Base-by-base conservation (phyloP, 306 rosid genomes). In the Urtica urens region DNA sequence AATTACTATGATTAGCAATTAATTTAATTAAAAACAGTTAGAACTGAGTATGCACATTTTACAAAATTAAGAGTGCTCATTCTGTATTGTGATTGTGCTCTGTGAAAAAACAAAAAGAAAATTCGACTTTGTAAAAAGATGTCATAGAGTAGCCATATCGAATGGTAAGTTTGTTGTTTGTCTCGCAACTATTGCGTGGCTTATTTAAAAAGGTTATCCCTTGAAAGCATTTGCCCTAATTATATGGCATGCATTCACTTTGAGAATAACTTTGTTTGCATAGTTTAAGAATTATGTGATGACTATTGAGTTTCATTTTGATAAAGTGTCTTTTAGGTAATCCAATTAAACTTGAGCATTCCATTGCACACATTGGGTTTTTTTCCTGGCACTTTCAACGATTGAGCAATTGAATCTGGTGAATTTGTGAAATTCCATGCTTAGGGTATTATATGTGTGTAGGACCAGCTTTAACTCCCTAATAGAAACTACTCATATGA, bases 161-260 rank as follows among this genome's bases (percentile, higher is more conserved):
- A n/a, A 13, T 2, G 22, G 21, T 25, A 6, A 23, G 15, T 22
- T 23, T 11, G 14, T n/a, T 3, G 17, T 49, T 16, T 20, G 29
- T 26, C 1, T 28, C 26, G 35, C 21, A 49, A 16, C 17, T 17
- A 49, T 27, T 26, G 23, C 16, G 12, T 7, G 38, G 17, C 21
- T 17, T 51, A 31, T 7, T 7, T 31, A 7, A 0, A 31, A 31
- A 34, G 38, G 43, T 34, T 12, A 51, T 21, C 44, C 28, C 28
- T n/a, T 6, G 17, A 14, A 51, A 51, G 44, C 46, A 46, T 6
- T 31, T 23, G 63, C 25, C 46, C 35, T 15, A 35, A 17, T n/a
- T n/a, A n/a, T n/a, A n/a, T 57, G 55, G 44, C 19, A 58, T 29
- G 29, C 49, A 58, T 40, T 48, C n/a, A 35, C 11, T 35, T 47